Evolutionary conservation across 176 grass and related monocot genomes (phyloP).

Genomic region (Zea luxurians): DNA sequence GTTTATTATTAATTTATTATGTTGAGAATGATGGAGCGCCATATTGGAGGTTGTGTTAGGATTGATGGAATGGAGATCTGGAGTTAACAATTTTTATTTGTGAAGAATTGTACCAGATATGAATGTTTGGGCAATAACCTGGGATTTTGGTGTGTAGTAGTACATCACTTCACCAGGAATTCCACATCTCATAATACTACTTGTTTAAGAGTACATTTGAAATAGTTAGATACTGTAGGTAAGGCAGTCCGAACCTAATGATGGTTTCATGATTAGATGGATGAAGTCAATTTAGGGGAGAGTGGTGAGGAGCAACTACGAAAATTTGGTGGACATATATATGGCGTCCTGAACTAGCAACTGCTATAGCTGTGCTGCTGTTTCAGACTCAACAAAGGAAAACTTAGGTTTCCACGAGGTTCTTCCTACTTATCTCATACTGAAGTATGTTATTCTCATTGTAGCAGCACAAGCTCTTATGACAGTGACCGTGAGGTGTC

Average conservation of each 20-base stretch:
- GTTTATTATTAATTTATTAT: not conserved
- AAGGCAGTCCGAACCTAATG: not conserved
- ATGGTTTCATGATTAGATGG: constrained; percentile 12
- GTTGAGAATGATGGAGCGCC: not conserved
- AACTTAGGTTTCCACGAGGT: not conserved
- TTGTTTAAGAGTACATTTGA: not conserved
- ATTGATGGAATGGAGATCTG: not conserved
- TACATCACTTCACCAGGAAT: not conserved
- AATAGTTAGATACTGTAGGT: not conserved
- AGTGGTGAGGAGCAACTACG: not conserved
- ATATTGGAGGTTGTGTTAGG: not conserved
- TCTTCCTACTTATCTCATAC: not conserved
- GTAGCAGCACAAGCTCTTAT: constrained; percentile 54
- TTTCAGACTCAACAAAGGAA: not conserved
- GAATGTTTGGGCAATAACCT: not conserved
- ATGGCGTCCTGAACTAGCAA: constrained; percentile 28
- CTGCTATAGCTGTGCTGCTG: not conserved
- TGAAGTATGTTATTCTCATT: constrained; percentile 20
- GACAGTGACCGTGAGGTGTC: constrained; percentile 51
- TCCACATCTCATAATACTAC: not conserved
- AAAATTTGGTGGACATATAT: not conserved
- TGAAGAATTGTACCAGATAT: not conserved
- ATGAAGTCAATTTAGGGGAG: not conserved
- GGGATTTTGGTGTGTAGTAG: not conserved
- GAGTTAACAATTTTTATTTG: not conserved